Base-by-base conservation (phyloP, 2,329 filamentous ascomycete species). In the Ciborinia camelliae region DNA sequence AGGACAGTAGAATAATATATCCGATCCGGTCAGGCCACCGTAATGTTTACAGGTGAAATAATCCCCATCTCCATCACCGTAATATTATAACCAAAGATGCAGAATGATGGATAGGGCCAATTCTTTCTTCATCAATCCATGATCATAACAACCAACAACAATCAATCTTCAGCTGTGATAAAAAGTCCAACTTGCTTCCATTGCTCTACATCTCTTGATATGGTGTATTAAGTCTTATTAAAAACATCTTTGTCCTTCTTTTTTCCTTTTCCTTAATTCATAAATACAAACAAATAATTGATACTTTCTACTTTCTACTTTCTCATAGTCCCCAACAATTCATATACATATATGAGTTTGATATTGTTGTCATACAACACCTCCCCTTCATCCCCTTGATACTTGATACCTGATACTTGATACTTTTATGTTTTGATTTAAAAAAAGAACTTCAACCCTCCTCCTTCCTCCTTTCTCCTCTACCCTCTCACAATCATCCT, bases 11-110 rank as follows among this genome's bases (percentile, higher is more conserved):
- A 53, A 37, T 60, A 15, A 39, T 37, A 55, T 45, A 43, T 55
- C 60, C 60, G 60, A 37, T 45, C 39, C 60, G 60, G 32, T n/a
- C 4, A 20, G 26, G 60, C 10, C 30, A 15, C n/a, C 39, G 39
- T 52, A 37, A 3, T n/a, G 10, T n/a, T n/a, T n/a, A n/a, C n/a
- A 14, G 2, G 35, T 52, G 39, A n/a, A 3, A 26, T 1, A 0
- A 0, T 0, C 4, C 1, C 4, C n/a, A n/a, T n/a, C n/a, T n/a
- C n/a, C n/a, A 32, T 35, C 18, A 32, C 10, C 23, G 50, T 26
- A 20, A 47, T 15, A 1, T 57, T 45, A n/a, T 15, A 18, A 30
- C 54, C 54, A 58, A 23, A 58, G 39, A 57, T 41, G 54, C 54
- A 57, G 18, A 45, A 8, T 45, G 1, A 12, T 5, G 20, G 41